phyloP scores from a whole-genome alignment of 176 grass and related monocot species.

The Saccharum spontaneum region DNA sequence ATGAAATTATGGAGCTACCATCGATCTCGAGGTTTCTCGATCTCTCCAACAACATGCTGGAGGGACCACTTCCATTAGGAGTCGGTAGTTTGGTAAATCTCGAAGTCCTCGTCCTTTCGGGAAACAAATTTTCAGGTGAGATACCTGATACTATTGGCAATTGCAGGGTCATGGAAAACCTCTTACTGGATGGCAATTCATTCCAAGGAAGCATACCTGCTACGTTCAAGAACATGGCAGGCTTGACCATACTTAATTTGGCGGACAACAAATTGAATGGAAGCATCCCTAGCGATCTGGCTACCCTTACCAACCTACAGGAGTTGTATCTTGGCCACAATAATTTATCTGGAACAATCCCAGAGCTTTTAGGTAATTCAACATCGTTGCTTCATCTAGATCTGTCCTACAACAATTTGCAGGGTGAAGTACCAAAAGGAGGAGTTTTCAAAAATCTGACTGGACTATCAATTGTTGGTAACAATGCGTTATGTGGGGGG shows the following conservation, averaged over 20 bases:
- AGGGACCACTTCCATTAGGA: slow-evolving; percentile 17
- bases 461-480: slow-evolving; percentile 25
- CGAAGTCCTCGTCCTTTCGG: not conserved
- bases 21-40: not conserved
- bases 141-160: slow-evolving; percentile 29
- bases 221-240: slow-evolving; percentile 18
- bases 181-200: slow-evolving; percentile 29
- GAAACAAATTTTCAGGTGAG: slow-evolving; percentile 30
- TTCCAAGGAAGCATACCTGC: slow-evolving; percentile 41
- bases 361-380: not conserved
- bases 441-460: slow-evolving; percentile 38
- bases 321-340: slow-evolving; percentile 31
- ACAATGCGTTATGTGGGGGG: slow-evolving; percentile 12
- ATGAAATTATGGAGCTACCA: not conserved
- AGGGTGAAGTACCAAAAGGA: slow-evolving; percentile 24
- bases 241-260: slow-evolving; percentile 26
- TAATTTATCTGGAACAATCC: slow-evolving; percentile 33
- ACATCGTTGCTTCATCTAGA: not conserved
- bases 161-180: slow-evolving; percentile 20
- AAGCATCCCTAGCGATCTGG: slow-evolving; percentile 11
- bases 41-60: not conserved
- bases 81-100: not conserved
- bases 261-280: slow-evolving; percentile 18
- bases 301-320: not conserved
- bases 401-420: slow-evolving; percentile 40